Percentiles rank a stretch among this genome's conserved stretches.
Evolutionary conservation across 1,139 yeast genomes (phyloP).

Genomic region (Citeromyces siamensis): DNA sequence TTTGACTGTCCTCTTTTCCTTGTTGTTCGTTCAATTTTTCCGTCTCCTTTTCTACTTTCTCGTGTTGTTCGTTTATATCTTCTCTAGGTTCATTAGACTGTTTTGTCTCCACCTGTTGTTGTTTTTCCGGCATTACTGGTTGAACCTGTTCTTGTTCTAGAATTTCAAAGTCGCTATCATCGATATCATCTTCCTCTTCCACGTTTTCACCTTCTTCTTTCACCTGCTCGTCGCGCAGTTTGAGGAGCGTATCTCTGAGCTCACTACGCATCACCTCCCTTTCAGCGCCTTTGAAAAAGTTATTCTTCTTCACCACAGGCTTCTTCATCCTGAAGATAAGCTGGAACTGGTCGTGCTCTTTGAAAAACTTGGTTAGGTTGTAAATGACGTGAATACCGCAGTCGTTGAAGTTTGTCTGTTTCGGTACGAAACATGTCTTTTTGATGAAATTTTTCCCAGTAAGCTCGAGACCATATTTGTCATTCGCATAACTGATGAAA

Average conservation of each 20-base stretch:
- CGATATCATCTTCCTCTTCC: constrained; percentile 12
- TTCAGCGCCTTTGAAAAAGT: constrained; percentile 22
- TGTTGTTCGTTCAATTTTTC: no score
- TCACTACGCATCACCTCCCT: constrained; percentile 23
- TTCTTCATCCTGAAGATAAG: constrained; percentile 18
- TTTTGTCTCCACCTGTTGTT: no score
- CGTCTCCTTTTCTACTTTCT: no score
- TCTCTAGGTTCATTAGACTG: no score
- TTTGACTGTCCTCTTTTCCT: no score
- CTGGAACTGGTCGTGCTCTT: constrained; percentile 35
- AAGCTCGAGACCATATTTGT: constrained; percentile 39
- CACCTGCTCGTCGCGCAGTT: constrained; percentile 26
- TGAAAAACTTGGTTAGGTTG: constrained; percentile 57
- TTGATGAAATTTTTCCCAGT: constrained; percentile 29
- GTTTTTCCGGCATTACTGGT: no score
- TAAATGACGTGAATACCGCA: constrained; percentile 92
- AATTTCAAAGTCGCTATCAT: neutral
- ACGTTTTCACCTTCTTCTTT: constrained; percentile 10
- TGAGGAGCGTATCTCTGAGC: constrained; percentile 20
- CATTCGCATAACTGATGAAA: constrained; percentile 59
- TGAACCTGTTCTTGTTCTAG: no score
- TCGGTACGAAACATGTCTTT: constrained; percentile 54
- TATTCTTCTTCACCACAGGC: constrained; percentile 8
- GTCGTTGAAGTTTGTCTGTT: constrained; percentile 82
- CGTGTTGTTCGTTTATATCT: no score